These are phyloP conservation scores for Kalaharituber pfeilii DNA, from an alignment of 2,329 filamentous ascomycete genomes.

Conservation along the genomic window DNA sequence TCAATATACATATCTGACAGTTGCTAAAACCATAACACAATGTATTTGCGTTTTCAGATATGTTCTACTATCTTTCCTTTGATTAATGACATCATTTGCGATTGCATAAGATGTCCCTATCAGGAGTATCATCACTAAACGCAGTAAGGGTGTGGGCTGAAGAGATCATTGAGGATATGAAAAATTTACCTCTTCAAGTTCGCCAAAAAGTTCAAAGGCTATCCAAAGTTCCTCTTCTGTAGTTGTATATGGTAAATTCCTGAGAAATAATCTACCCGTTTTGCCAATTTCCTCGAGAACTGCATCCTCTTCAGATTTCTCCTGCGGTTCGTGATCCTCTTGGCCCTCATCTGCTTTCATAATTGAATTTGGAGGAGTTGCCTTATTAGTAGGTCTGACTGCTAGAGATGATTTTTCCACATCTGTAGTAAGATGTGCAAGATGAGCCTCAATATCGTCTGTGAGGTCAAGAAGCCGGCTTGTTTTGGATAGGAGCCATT, in stretches of 20 bases:
- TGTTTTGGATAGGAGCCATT: conserved; percentile 83
- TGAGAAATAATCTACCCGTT: conserved; percentile 66
- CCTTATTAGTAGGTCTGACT: not conserved
- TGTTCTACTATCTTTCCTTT: conserved; percentile 62
- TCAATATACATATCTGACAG: no score
- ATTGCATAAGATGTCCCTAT: conserved; percentile 99
- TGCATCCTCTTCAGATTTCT: conserved; percentile 27
- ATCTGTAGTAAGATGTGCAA: conserved; percentile 12
- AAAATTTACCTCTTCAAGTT: conserved; percentile 67
- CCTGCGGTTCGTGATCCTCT: conserved; percentile 26
- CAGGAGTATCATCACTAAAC: conserved; percentile 78
- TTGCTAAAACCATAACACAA: not conserved
- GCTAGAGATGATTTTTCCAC: conserved; percentile 9
- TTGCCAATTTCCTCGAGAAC: conserved; percentile 45
- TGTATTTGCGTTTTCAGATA: conserved; percentile 42
- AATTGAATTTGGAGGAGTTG: not conserved
- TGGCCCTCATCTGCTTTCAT: conserved; percentile 9
- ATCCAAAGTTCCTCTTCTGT: conserved; percentile 59
- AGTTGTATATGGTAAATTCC: conserved; percentile 70
- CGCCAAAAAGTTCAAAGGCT: conserved; percentile 55
- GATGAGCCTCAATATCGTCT: conserved; percentile 46
- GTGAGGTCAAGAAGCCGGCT: conserved; percentile 70
- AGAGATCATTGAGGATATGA: conserved; percentile 12
- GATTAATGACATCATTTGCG: conserved; percentile 48
- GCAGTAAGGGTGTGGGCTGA: conserved; percentile 12